Evolutionary conservation across 371 early-diverging fungal genomes (phyloP).

Genomic region (Gilbertella persicaria): DNA sequence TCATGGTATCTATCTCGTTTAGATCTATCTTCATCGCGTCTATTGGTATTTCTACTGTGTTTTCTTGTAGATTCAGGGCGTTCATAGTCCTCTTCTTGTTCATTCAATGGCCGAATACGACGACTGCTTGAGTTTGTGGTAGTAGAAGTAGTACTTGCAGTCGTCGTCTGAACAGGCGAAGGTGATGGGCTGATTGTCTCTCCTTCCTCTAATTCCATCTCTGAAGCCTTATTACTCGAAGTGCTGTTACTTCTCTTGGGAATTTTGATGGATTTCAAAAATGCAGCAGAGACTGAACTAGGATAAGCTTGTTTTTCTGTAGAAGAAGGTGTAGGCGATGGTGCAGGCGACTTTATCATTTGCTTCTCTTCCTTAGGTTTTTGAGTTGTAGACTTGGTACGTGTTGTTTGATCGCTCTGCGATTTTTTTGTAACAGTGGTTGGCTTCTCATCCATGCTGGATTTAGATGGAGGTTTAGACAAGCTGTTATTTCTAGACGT

Average conservation of each 20-base stretch:
- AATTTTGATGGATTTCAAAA: not conserved
- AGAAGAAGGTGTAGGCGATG: not conserved
- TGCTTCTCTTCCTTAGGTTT: not conserved
- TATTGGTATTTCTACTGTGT: not conserved
- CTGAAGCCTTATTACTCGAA: conserved; percentile 1
- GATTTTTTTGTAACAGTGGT: conserved; percentile 1
- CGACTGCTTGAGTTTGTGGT: not conserved
- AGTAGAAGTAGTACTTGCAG: not conserved
- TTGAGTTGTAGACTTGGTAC: not conserved
- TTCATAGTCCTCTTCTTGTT: not conserved
- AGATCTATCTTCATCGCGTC: conserved; percentile 10
- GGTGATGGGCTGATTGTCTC: conserved; percentile 31
- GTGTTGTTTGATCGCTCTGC: conserved; percentile 8
- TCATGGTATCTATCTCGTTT: not conserved
- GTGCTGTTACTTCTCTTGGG: not conserved
- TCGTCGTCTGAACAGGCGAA: conserved; percentile 12
- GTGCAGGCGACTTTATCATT: not conserved
- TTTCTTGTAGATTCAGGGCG: not conserved
- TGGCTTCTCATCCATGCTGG: not conserved
- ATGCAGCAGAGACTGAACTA: conserved; percentile 5
- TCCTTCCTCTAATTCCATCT: conserved; percentile 28
- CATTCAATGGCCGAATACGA: too few species aligned
- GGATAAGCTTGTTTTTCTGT: conserved; percentile 5
- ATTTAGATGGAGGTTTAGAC: not conserved
- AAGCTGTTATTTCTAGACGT: too few species aligned